phyloP scores from a whole-genome alignment of 768 basidiomycete species.

The Mycena sanguinolenta region DNA sequence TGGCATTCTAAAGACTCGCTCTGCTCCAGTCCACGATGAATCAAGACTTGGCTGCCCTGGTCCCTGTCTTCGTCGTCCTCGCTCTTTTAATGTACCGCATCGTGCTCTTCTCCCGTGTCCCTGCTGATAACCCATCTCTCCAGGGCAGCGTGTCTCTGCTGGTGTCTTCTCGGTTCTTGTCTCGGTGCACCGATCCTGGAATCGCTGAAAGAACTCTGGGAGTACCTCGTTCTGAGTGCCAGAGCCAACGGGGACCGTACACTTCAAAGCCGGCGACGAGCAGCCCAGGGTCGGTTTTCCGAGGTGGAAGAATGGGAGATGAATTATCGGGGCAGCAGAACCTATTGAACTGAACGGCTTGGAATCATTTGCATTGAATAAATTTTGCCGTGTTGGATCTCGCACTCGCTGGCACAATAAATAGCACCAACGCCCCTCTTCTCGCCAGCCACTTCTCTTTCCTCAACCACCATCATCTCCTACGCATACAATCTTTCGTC shows the following conservation, averaged over 20 bases:
- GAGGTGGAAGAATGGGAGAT: constrained; percentile 75
- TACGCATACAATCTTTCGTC: constrained; percentile 32
- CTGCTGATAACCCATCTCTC: constrained; percentile 16
- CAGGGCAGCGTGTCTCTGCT: constrained; percentile 65
- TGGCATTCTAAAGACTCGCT: too few species aligned
- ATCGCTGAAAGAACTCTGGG: constrained; percentile 63
- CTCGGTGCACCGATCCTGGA: constrained; percentile 65
- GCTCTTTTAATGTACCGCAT: constrained; percentile 63
- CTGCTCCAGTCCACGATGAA: constrained; percentile 29
- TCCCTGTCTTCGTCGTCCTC: constrained; percentile 60
- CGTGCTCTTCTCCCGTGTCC: constrained; percentile 9
- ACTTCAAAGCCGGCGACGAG: constrained; percentile 40
- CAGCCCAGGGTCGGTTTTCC: constrained; percentile 51
- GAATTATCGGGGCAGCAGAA: constrained; percentile 42
- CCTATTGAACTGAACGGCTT: constrained; percentile 19
- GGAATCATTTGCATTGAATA: background rate
- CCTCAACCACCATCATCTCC: constrained; percentile 37
- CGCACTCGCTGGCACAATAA: constrained; percentile 5
- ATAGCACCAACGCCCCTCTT: constrained; percentile 23
- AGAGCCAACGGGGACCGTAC: constrained; percentile 38
- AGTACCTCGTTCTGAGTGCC: constrained; percentile 58
- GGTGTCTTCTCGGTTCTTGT: constrained; percentile 80
- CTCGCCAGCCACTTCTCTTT: constrained; percentile 17
- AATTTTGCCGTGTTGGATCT: background rate
- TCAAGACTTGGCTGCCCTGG: constrained; percentile 49